Evolutionary conservation across 495 filamentous ascomycete genomes (phyloP).

Genomic region (Penicillium simplicissimum): DNA sequence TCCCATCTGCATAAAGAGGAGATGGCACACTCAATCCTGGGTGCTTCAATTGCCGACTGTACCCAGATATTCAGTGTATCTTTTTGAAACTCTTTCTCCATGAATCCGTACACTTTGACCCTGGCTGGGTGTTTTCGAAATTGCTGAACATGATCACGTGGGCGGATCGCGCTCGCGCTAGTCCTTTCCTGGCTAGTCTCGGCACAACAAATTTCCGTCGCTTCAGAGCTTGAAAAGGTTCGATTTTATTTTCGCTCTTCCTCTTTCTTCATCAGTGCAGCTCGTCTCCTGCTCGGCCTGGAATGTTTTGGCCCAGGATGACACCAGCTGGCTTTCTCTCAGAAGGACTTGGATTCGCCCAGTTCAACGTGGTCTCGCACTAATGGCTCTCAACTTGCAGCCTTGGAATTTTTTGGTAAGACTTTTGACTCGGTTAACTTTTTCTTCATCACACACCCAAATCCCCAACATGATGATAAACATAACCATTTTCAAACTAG

Average conservation of each 20-base stretch:
- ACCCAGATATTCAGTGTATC: too few relatives aligned
- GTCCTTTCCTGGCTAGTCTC: background rate
- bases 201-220: slow-evolving; percentile 14
- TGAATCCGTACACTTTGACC: too few relatives aligned
- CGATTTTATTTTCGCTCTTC: slow-evolving; percentile 23
- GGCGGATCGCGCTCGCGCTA: background rate
- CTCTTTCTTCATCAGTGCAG: slow-evolving; percentile 20
- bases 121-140: background rate
- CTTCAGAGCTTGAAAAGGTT: slow-evolving; percentile 29
- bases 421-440: slow-evolving; percentile 1
- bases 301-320: slow-evolving; percentile 21
- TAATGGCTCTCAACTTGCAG: slow-evolving; percentile 4
- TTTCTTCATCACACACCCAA: slow-evolving; percentile 13
- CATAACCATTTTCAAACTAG: slow-evolving; percentile 95
- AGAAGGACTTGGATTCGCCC: background rate
- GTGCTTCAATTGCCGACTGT: too few relatives aligned
- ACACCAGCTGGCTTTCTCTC: background rate
- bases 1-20: too few relatives aligned
- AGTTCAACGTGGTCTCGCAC: background rate
- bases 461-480: slow-evolving; percentile 62
- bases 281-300: slow-evolving; percentile 21
- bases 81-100: too few relatives aligned
- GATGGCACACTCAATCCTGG: too few relatives aligned
- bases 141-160: background rate
- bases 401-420: slow-evolving; percentile 21